Conservation (phyloP, 345 rosid genomes). For the Sapria himalayana region DNA sequence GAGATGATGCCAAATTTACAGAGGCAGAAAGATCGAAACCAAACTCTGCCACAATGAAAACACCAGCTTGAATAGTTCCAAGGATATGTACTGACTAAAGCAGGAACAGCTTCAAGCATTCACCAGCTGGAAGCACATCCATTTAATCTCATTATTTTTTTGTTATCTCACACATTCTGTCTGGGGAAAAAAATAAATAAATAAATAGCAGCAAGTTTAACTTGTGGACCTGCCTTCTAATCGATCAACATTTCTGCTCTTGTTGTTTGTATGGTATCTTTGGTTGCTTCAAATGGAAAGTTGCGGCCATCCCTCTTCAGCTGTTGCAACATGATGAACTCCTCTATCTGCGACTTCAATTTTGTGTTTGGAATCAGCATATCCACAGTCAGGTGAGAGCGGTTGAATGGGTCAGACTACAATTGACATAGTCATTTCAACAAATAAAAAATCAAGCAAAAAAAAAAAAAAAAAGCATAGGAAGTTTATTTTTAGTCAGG, state of each 20-base stretch:
- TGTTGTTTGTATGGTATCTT: constrained; percentile 52
- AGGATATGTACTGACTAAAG: no score
- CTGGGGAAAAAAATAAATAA: no score
- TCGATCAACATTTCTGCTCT: constrained; percentile 65
- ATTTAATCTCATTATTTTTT: no score
- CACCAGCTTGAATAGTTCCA: no score
- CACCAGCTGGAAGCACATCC: no score
- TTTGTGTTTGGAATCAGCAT: constrained; percentile 66
- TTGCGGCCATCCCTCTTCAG: constrained; percentile 39
- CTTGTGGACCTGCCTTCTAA: constrained; percentile 11
- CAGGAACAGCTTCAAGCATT: no score
- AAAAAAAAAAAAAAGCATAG: neutral
- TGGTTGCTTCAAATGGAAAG: constrained; percentile 23
- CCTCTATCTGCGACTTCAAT: constrained; percentile 67
- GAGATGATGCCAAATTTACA: no score
- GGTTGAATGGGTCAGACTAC: constrained; percentile 93
- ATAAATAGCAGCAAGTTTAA: constrained; percentile 12
- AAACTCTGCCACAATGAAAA: no score
- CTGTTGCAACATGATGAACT: constrained; percentile 44
- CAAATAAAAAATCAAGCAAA: neutral
- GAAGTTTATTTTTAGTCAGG: no score
- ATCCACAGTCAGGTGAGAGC: constrained; percentile 72
- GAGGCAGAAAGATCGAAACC: no score
- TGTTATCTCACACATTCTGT: no score
- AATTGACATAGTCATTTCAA: constrained; percentile 10